Conservation (phyloP, 306 rosid species). For the Dryas drummondii region DNA sequence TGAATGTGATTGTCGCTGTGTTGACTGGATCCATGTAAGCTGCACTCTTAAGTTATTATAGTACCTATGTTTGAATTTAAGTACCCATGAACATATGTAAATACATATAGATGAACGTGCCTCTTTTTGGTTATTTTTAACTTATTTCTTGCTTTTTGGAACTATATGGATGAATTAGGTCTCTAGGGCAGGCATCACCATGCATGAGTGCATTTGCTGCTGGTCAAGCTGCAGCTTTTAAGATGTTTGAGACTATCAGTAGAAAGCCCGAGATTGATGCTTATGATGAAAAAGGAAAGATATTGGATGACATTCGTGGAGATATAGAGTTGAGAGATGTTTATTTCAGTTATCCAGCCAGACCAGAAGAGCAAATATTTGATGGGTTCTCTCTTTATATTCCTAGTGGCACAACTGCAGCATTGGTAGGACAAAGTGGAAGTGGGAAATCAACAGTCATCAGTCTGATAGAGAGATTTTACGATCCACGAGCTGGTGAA, state of each 20-base stretch:
- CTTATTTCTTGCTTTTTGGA: neutral
- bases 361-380: constrained; percentile 76
- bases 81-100: neutral
- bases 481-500: constrained; percentile 79
- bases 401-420: constrained; percentile 68
- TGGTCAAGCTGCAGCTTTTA: constrained; percentile 90
- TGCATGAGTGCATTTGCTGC: constrained; percentile 90
- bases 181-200: constrained; percentile 85
- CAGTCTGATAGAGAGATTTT: constrained; percentile 85
- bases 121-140: neutral
- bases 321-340: constrained; percentile 69
- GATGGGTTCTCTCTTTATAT: constrained; percentile 66
- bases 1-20: constrained; percentile 74
- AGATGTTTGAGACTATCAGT: constrained; percentile 79
- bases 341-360: constrained; percentile 77
- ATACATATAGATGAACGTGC: neutral
- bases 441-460: constrained; percentile 89
- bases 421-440: constrained; percentile 93
- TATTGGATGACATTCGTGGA: constrained; percentile 61
- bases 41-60: neutral
- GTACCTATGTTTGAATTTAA: neutral
- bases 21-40: constrained; percentile 82
- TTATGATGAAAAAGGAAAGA: constrained; percentile 59
- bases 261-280: constrained; percentile 83
- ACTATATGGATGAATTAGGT: constrained; percentile 44